Percentiles rank a stretch among this genome's conserved stretches.
phyloP scores from a whole-genome alignment of 257 asterid genomes.

The Gentiana macrophylla region DNA sequence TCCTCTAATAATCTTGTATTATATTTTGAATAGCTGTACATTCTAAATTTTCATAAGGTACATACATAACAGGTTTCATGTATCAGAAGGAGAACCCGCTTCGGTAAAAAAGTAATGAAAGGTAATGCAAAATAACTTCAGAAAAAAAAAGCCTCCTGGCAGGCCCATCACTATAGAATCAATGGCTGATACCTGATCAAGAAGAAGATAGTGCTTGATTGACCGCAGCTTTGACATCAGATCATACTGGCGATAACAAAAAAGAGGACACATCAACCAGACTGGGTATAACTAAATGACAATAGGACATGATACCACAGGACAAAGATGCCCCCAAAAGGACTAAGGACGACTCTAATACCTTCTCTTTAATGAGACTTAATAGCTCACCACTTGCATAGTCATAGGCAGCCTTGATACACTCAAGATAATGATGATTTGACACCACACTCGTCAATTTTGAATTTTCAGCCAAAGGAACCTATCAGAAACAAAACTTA shows the following conservation, averaged over 20 bases:
- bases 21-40: too few relatives aligned
- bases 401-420: slow-evolving; percentile 89
- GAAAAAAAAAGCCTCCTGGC: too few relatives aligned
- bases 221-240: slow-evolving; percentile 92
- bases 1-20: too few relatives aligned
- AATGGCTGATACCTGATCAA: slow-evolving; percentile 77
- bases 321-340: background rate
- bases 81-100: too few relatives aligned
- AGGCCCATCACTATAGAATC: background rate
- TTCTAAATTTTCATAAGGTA: too few relatives aligned
- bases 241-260: slow-evolving; percentile 65
- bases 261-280: slow-evolving; percentile 11
- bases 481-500: slow-evolving; percentile 44
- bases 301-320: background rate
- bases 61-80: too few relatives aligned
- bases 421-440: slow-evolving; percentile 89
- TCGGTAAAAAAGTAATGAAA: too few relatives aligned
- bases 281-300: background rate
- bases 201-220: slow-evolving; percentile 97
- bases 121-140: too few relatives aligned
- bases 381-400: slow-evolving; percentile 94
- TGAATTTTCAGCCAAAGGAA: slow-evolving; percentile 72
- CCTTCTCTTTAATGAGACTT: slow-evolving; percentile 90
- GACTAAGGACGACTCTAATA: slow-evolving; percentile 8
- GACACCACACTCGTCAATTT: slow-evolving; percentile 77